A percentile compares a stretch with the other conserved stretches of the same genome.
These are phyloP conservation scores for Colletotrichum tropicale DNA, from an alignment of 2,329 filamentous ascomycete species.

Conservation along the genomic window DNA sequence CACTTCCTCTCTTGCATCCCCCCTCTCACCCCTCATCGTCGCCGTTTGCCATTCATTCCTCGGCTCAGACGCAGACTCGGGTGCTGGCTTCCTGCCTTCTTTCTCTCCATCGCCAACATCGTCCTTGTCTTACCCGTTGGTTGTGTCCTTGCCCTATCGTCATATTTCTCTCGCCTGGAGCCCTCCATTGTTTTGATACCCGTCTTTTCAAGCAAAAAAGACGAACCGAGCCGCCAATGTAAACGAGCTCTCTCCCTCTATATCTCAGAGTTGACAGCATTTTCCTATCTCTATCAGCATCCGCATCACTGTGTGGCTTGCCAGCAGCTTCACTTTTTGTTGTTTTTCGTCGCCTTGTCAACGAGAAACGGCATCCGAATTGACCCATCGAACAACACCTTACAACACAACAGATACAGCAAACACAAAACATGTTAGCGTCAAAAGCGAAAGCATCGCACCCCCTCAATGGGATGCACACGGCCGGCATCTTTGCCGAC, in stretches of 20 bases:
- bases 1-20: background rate
- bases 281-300: background rate
- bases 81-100: background rate
- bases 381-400: background rate
- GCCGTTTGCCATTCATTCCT: conserved; percentile 16
- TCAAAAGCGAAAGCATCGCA: conserved; percentile 56
- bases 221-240: background rate
- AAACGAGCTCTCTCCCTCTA: background rate
- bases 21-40: background rate
- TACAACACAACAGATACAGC: background rate
- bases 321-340: background rate
- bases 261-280: background rate
- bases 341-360: background rate
- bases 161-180: background rate
- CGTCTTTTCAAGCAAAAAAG: background rate
- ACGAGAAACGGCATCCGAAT: background rate
- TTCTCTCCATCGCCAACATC: conserved; percentile 5
- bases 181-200: conserved; percentile 10
- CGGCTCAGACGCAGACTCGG: conserved; percentile 5
- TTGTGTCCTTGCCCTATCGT: background rate
- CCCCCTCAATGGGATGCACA: conserved; percentile 71
- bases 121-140: background rate
- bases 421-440: conserved; percentile 35
- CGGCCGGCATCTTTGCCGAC: conserved; percentile 92
- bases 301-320: background rate